Evolutionary conservation across 306 rosid species (phyloP).

Genomic region (Gastrolobium villosum): DNA sequence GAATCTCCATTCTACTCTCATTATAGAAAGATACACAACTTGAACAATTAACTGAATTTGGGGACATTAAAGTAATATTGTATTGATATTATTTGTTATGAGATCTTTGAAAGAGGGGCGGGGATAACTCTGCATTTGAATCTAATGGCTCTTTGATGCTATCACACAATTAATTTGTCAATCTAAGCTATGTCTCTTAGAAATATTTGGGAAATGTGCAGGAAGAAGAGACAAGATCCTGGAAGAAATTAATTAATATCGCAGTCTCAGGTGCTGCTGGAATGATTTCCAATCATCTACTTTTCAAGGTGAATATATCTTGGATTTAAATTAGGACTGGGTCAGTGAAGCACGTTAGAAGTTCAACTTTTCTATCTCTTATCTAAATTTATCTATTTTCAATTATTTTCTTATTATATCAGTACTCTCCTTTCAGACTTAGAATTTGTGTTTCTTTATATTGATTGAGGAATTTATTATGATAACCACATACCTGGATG

Average conservation of each 20-base stretch:
- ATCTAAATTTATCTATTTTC: constrained; percentile 12
- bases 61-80: constrained; percentile 27
- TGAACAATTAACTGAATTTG: constrained; percentile 31
- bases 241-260: constrained; percentile 90
- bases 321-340: not conserved
- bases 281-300: constrained; percentile 95
- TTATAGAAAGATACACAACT: not conserved
- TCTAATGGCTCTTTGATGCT: constrained; percentile 23
- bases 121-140: not conserved
- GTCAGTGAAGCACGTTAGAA: constrained; percentile 16
- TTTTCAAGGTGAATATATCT: constrained; percentile 79
- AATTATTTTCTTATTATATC: not conserved
- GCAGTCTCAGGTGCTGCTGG: constrained; percentile 99
- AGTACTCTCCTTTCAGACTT: not conserved
- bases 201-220: constrained; percentile 48
- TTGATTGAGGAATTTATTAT: constrained; percentile 25
- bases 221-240: constrained; percentile 96
- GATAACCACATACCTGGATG: not conserved
- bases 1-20: not conserved
- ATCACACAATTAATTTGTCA: constrained; percentile 3
- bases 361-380: not conserved
- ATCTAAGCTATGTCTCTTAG: not conserved
- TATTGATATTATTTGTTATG: not conserved
- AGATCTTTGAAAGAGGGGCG: constrained; percentile 23
- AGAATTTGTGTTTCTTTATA: not conserved